Percentiles rank a stretch among this genome's conserved stretches.
Evolutionary conservation across 164 flowering plant species (phyloP).

Genomic region (Tetracentron sinense): DNA sequence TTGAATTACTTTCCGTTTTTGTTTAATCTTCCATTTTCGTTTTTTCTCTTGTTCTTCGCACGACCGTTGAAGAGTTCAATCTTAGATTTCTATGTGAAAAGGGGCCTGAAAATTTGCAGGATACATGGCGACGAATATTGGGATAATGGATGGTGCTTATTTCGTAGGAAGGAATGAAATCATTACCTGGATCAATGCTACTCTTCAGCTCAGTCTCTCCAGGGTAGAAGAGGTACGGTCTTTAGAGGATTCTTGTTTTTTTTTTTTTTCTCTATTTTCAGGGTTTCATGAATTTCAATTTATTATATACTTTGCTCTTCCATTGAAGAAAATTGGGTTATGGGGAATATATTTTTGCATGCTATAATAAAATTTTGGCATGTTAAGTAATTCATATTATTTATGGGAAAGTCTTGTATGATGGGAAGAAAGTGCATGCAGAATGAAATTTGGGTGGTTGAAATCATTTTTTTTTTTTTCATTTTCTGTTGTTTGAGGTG

Average conservation of each 20-base stretch:
- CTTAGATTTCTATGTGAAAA: not conserved
- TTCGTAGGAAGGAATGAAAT: conserved; percentile 90
- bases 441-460: too few species aligned
- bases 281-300: too few species aligned
- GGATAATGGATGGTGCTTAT: conserved; percentile 91
- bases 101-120: not conserved
- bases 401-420: too few species aligned
- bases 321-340: too few species aligned
- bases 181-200: conserved; percentile 73
- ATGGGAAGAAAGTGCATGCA: too few species aligned
- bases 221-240: conserved; percentile 65
- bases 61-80: not conserved
- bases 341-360: too few species aligned
- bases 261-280: not conserved
- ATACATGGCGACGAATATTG: conserved; percentile 43
- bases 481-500: too few species aligned
- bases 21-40: not conserved
- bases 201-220: conserved; percentile 78
- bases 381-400: too few species aligned
- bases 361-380: too few species aligned
- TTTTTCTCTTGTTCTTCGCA: too few species aligned
- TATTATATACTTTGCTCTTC: too few species aligned
- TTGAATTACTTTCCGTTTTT: not conserved
- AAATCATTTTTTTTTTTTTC: too few species aligned
- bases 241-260: not conserved